Evolutionary conservation across 305 asterid genomes (phyloP), one percentile per base, ranked within the genome.

Genomic region (Salvia sclarea): DNA sequence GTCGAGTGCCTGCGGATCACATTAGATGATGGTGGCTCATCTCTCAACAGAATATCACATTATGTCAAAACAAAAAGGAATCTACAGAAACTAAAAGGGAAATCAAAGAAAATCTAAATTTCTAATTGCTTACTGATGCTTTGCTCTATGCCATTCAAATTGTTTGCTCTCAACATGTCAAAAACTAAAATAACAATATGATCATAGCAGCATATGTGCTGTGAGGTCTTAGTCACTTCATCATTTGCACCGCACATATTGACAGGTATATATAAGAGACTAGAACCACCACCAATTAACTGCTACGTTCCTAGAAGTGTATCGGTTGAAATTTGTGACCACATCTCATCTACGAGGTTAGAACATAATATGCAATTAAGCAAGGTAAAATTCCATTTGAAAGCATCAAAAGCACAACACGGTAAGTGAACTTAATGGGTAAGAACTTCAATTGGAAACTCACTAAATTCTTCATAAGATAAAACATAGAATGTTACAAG

Each of bases 341-440:
- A 33, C 8, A 33, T 33, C 8, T 6, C 10, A 33, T 33, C 40
- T 33, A 5, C 40, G 8, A 33, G 11, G 8, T 33, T 33, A 33
- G 40, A 33, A 33, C 8, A 2, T 25, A 4, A 33, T 33, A 33
- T 2, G 8, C 40, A 33, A 33, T n/a, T n/a, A n/a, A n/a, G n/a
- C n/a, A n/a, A n/a, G n/a, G n/a, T n/a, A n/a, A n/a, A 11, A 13
- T 44, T 47, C 31, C 12, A 72, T 64, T 50, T 64, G 49, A 33
- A 28, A 72, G 45, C 20, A 52, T 52, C 52, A 52, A 52, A 20
- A 31, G 35, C 40, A 47, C 30, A 45, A 44, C 18, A 24, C 35
- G 35, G 17, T 2, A 55, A 30, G 16, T 54, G 33, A 9, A 16
- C 25, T 5, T 25, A 54, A 24, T 3, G 25, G 20, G 13, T 30